These are phyloP conservation scores for Phytophthora colocasiae DNA, from an alignment of 352 stramenopile genomes.

Conservation along the genomic window DNA sequence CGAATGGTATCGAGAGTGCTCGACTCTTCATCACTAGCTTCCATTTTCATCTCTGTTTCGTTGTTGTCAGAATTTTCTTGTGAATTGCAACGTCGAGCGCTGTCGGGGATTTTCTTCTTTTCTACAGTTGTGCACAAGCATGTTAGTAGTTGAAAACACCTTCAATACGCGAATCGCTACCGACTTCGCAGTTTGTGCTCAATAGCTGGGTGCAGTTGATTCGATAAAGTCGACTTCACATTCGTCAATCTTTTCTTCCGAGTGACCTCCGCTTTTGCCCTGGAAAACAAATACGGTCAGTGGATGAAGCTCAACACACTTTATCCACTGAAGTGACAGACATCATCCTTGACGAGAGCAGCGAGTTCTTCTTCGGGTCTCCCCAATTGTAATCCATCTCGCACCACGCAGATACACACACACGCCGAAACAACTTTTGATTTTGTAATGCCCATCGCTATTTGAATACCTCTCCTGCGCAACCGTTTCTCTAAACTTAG, in stretches of 20 bases:
- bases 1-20: conserved; percentile 25
- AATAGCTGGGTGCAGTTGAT: conserved; percentile 67
- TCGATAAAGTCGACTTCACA: conserved; percentile 81
- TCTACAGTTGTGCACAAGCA: conserved; percentile 23
- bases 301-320: neutral
- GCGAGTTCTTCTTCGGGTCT: conserved; percentile 83
- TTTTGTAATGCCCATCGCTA: neutral
- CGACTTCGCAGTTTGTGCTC: conserved; percentile 78
- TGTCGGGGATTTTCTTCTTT: conserved; percentile 44
- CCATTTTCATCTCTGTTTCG: conserved; percentile 6
- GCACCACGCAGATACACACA: neutral
- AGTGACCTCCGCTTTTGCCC: conserved; percentile 73
- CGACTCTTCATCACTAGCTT: conserved; percentile 27
- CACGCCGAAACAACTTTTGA: conserved; percentile 1
- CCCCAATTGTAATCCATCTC: conserved; percentile 87
- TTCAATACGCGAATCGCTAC: conserved; percentile 14
- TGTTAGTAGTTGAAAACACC: conserved; percentile 3
- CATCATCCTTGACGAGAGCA: conserved; percentile 79
- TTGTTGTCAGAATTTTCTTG: conserved; percentile 30
- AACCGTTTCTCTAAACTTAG: conserved; percentile 34
- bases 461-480: conserved; percentile 9
- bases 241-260: conserved; percentile 75
- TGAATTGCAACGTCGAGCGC: conserved; percentile 23
- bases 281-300: conserved; percentile 17
- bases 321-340: conserved; percentile 29